Base-by-base conservation (phyloP, 768 basidiomycete genomes). In the Atractiella rhizophila region DNA sequence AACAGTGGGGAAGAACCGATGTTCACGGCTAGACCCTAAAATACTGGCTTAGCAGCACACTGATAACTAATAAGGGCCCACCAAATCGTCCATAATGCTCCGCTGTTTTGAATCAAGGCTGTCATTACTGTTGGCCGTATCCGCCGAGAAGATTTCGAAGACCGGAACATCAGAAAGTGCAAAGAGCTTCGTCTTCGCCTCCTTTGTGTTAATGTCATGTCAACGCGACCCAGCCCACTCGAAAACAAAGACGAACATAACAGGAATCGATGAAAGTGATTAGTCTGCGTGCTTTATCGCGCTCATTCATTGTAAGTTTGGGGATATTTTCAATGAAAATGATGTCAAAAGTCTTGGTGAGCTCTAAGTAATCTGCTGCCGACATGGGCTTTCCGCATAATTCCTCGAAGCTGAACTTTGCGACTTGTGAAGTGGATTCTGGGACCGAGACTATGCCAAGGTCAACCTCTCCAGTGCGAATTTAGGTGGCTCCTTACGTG, bases 81-180 rank as follows among this genome's bases (percentile, higher is more conserved):
- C 83, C n/a, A 94, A 67, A 54, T 94, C 86, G 50, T 91, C 85
- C 81, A 94, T 85, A 43, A 86, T 71, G 51, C 52, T 82, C 76
- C 33, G 57, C 51, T 24, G 51, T 35, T 47, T 44, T 13, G 42
- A 13, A 72, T 73, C 19, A 74, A 64, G 24, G 60, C 61, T 20
- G 13, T 58, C 57, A 11, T 61, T 60, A 12, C 61, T 53, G 4
- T 43, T 21, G 0, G 37, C 9, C 9, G 45, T n/a, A 32, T 76
- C 71, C 48, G 79, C 78, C 0, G 81, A 76, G 59, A 96, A 98
- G 30, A 91, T 72, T 55, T 81, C 67, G 57, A 69, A 73, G 31
- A 98, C 74, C 7, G 86, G 85, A 1, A 82, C 81, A 57, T 88
- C 79, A 9, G 86, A 94, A 2, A 83, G 75, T 39, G 78, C 68